These are phyloP conservation scores for Fimicolochytrium jonesii DNA, from an alignment of 192 early-diverging fungal species.

Conservation along the genomic window DNA sequence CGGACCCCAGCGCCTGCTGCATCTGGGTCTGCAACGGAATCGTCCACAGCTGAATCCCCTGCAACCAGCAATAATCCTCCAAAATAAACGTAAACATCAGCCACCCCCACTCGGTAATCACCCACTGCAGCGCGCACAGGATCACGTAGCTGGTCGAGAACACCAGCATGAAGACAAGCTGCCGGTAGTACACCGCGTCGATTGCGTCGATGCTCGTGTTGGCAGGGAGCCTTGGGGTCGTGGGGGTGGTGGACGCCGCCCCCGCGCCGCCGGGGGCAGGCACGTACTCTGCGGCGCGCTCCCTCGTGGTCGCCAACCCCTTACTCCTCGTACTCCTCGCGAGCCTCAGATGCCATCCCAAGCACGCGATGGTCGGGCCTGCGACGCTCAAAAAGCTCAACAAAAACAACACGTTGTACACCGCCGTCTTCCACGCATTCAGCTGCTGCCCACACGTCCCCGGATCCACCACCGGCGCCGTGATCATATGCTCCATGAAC, in stretches of 20 bases:
- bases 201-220: too few relatives aligned
- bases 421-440: not conserved
- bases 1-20: too few relatives aligned
- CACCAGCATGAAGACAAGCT: not conserved
- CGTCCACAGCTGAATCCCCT: slow-evolving; percentile 3
- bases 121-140: not conserved
- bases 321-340: too few relatives aligned
- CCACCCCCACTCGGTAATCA: not conserved
- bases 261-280: too few relatives aligned
- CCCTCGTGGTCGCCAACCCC: too few relatives aligned
- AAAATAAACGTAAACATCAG: not conserved
- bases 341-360: too few relatives aligned
- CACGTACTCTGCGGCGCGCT: too few relatives aligned
- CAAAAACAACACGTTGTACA: slow-evolving; percentile 18
- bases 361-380: too few relatives aligned
- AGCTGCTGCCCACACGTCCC: not conserved
- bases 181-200: slow-evolving; percentile 1
- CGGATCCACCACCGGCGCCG: not conserved
- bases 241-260: too few relatives aligned
- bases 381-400: not conserved
- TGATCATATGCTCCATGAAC: slow-evolving; percentile 12
- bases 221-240: too few relatives aligned
- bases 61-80: not conserved
- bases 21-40: too few relatives aligned
- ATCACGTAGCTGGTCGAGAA: not conserved